Evolutionary conservation across 805 yeast species (phyloP), one percentile per base, ranked within the genome.

Genomic region (Kregervanrija fluxuum): DNA sequence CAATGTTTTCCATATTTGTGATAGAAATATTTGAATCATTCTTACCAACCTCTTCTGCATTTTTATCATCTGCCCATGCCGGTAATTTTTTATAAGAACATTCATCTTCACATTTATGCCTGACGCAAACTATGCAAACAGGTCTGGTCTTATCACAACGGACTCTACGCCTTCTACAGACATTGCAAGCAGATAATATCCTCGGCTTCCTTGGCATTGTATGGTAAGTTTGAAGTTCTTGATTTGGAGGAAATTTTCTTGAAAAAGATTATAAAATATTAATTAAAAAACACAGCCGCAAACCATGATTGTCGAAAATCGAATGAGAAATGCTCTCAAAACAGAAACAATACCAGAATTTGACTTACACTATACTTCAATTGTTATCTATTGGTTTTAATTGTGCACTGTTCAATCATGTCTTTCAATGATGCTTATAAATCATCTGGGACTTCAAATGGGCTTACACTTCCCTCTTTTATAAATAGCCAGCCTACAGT

Each of bases 91-190:
- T 38, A 38, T 59, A 62, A 30, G 46, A 43, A 37, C 65, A 62
- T 22, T 55, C 40, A 43, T 54, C 56, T 1, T 52, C 52, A n/a
- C 54, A 50, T 15, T 49, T 46, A 43, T 59, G 60, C 38, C 49
- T 54, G 11, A 49, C 48, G 42, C 64, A 61, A 1, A 56, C 62
- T 40, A 43, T n/a, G 42, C 62, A 56, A 37, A 72, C 62, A 0
- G 77, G 77, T 13, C 59, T 56, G 8, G 56, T 54, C 48, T 64
- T 64, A 47, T 73, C 76, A 57, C 77, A 73, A 46, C 68, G 70
- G 41, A 70, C 71, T 49, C 72, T 73, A 33, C 72, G 58, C 48
- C 57, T 64, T 22, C 73, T 62, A 46, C 77, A 73, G 38, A 65
- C 64, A 40, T 63, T 67, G 47, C 78, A 73, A 2, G 71, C 74